phyloP scores from a whole-genome alignment of 2,329 filamentous ascomycete species.

The Boeremia exigua region DNA sequence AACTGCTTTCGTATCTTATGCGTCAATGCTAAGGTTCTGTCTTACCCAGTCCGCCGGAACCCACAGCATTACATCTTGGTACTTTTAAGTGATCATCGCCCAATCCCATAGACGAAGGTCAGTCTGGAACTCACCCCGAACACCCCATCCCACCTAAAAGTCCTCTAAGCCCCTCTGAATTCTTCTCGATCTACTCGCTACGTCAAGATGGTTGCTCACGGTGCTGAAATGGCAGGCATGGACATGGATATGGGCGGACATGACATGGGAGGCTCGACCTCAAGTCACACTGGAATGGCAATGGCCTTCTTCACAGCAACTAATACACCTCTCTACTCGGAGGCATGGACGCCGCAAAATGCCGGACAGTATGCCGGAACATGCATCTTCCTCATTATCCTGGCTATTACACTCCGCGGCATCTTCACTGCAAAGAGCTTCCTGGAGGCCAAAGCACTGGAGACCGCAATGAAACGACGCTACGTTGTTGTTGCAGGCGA shows the following conservation, averaged over 20 bases:
- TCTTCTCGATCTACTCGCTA: not conserved
- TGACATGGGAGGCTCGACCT: conserved; percentile 24
- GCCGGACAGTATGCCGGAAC: conserved; percentile 81
- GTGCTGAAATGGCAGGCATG: conserved; percentile 29
- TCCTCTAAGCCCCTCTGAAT: not conserved
- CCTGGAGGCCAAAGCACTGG: conserved; percentile 71
- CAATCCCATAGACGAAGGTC: conserved; percentile 19
- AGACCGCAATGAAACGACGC: conserved; percentile 73
- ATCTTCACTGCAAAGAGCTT: conserved; percentile 72
- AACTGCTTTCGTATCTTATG: conserved; percentile 21
- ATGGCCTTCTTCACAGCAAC: conserved; percentile 71
- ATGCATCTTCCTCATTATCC: conserved; percentile 86
- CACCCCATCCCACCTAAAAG: not conserved
- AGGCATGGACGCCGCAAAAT: conserved; percentile 73
- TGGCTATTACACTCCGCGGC: conserved; percentile 72
- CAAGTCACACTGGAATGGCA: conserved; percentile 51
- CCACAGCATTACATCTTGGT: conserved; percentile 5
- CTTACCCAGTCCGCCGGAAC: conserved; percentile 26
- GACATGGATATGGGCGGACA: conserved; percentile 31
- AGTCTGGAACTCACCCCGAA: conserved; percentile 42
- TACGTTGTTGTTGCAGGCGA: conserved; percentile 77
- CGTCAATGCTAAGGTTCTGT: conserved; percentile 34
- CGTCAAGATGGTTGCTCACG: conserved; percentile 38
- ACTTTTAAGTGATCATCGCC: conserved; percentile 29
- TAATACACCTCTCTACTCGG: conserved; percentile 69